Percentiles rank a stretch among this genome's conserved stretches.
These are phyloP conservation scores for Arthromyces matolae DNA, from an alignment of 768 basidiomycete genomes.

Conservation along the genomic window DNA sequence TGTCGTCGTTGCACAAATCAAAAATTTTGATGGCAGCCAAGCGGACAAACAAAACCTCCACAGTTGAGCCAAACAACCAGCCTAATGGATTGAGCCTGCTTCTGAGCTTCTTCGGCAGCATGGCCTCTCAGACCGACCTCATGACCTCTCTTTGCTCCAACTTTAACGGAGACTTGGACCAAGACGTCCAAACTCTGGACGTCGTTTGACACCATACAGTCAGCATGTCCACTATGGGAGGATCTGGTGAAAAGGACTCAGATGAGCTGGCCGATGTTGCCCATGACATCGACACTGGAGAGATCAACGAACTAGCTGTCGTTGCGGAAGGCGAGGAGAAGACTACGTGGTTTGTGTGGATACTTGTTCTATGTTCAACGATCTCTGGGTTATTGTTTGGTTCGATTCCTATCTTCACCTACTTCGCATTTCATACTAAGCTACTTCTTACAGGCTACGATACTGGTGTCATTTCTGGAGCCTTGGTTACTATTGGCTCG, in stretches of 20 bases:
- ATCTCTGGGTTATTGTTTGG: conserved; percentile 77
- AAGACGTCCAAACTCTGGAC: too few species aligned
- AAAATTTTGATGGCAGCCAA: too few species aligned
- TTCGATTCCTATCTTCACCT: conserved; percentile 28
- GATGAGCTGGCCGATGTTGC: conserved; percentile 16
- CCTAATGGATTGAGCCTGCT: too few species aligned
- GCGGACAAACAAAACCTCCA: too few species aligned
- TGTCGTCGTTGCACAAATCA: too few species aligned
- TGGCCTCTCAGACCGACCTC: too few species aligned
- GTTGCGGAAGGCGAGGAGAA: conserved; percentile 63
- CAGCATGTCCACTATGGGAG: too few species aligned
- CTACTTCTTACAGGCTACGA: conserved; percentile 55
- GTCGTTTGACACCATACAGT: too few species aligned
- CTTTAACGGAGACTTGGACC: too few species aligned
- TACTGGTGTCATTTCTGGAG: conserved; percentile 77
- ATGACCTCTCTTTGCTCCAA: too few species aligned
- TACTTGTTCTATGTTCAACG: conserved; percentile 70
- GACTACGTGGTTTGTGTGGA: conserved; percentile 74
- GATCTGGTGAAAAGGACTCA: conserved; percentile 7
- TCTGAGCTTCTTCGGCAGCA: too few species aligned
- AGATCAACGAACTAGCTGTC: conserved; percentile 57
- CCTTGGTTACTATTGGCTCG: conserved; percentile 67
- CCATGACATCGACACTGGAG: conserved; percentile 36
- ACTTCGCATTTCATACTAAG: neutral
- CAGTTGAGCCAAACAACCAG: too few species aligned